phyloP scores from a whole-genome alignment of 2,329 filamentous ascomycete species.

The Pseudogymnoascus sp. region DNA sequence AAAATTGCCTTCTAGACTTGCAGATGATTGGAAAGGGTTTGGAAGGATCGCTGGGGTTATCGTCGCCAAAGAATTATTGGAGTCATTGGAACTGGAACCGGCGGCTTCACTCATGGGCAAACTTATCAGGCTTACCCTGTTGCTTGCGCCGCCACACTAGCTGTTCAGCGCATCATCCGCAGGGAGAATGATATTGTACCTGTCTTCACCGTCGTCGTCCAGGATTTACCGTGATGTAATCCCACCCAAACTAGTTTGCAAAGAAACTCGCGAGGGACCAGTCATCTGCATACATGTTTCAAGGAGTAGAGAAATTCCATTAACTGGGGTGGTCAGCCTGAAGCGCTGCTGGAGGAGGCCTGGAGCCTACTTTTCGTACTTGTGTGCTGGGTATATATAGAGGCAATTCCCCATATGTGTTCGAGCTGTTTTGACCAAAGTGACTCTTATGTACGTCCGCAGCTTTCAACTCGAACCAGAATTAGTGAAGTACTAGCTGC shows the following conservation, averaged over 20 bases:
- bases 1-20: no score
- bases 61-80: no score
- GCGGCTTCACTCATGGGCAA: no score
- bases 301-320: neutral
- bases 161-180: no score
- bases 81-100: no score
- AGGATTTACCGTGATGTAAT: neutral
- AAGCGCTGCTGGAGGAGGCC: neutral
- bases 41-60: no score
- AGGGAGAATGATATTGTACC: no score
- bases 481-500: neutral
- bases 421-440: neutral
- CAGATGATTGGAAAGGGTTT: no score
- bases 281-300: neutral
- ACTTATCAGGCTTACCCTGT: no score
- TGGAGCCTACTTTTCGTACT: neutral
- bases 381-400: neutral
- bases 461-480: neutral
- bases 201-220: neutral
- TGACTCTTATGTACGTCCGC: neutral
- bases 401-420: neutral
- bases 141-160: no score
- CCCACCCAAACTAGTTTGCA: neutral
- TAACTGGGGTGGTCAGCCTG: neutral
- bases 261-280: neutral